Evolutionary conservation across 2,329 filamentous ascomycete genomes (phyloP).

Genomic region (Epichloe coenophiala): DNA sequence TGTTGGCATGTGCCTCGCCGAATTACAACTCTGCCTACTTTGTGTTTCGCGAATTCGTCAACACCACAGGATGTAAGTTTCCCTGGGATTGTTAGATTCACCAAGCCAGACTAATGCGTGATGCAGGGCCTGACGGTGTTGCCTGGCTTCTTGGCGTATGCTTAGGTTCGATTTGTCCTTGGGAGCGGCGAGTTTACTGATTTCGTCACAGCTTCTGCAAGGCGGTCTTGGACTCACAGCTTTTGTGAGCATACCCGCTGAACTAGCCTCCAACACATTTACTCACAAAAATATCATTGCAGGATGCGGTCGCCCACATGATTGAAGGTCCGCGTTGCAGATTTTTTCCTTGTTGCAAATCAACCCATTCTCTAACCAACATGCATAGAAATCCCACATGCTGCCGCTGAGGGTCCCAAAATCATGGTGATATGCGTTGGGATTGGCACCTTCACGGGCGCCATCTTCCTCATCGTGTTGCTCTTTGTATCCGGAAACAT

Average conservation of each 20-base stretch:
- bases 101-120: neutral
- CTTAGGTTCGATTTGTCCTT: neutral
- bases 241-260: too few relatives aligned
- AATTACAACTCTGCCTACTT: conserved; percentile 31
- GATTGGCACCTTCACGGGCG: conserved; percentile 50
- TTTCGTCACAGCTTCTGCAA: conserved; percentile 13
- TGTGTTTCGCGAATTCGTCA: conserved; percentile 19
- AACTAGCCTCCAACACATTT: neutral
- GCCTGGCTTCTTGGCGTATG: conserved; percentile 19
- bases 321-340: conserved; percentile 13
- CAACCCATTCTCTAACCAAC: neutral
- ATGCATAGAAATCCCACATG: conserved; percentile 17
- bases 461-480: conserved; percentile 47
- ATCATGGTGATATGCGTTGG: conserved; percentile 41
- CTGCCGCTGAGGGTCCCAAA: conserved; percentile 18
- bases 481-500: conserved; percentile 51
- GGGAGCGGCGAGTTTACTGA: too few relatives aligned
- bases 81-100: too few relatives aligned
- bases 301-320: conserved; percentile 23
- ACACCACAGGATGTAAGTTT: conserved; percentile 16
- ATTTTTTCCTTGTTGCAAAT: neutral
- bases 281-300: neutral
- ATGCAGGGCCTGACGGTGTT: conserved; percentile 18
- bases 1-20: conserved; percentile 50
- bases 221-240: conserved; percentile 19